These are phyloP conservation scores for Epichloe amarillans DNA, from an alignment of 2,329 filamentous ascomycete species.

Conservation along the genomic window DNA sequence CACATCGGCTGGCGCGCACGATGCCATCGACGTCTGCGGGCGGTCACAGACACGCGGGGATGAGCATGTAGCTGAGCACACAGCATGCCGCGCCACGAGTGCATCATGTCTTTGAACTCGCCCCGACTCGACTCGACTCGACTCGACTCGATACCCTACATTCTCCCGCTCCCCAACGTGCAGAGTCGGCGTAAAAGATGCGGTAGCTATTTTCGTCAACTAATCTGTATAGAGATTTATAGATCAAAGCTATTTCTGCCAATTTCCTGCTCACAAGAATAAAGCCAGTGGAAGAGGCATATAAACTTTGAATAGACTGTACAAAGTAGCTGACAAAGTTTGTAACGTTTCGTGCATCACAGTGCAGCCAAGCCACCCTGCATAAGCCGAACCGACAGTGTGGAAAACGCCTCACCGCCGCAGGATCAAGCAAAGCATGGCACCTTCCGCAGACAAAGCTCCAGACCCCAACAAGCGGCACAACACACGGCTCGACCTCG, in stretches of 20 bases:
- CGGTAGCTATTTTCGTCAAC: too few relatives aligned
- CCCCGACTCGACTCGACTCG: neutral
- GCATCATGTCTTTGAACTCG: neutral
- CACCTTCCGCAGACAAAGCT: neutral
- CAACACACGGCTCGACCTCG: neutral
- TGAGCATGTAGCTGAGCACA: neutral
- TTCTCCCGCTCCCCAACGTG: too few relatives aligned
- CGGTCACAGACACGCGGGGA: slow-evolving; percentile 1
- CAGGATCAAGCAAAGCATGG: neutral
- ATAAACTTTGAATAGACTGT: too few relatives aligned
- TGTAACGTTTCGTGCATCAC: too few relatives aligned
- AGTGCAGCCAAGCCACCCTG: neutral
- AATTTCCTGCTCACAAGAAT: too few relatives aligned
- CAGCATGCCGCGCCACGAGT: neutral
- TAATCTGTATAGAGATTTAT: too few relatives aligned
- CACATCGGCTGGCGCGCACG: neutral
- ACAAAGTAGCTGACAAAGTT: too few relatives aligned
- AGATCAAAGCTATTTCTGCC: too few relatives aligned
- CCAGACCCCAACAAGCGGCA: neutral
- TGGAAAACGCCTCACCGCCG: neutral
- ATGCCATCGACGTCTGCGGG: neutral
- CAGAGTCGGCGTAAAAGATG: too few relatives aligned
- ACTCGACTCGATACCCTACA: too few relatives aligned
- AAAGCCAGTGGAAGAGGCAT: too few relatives aligned
- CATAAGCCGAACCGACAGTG: neutral